Evolutionary conservation across 345 rosid genomes (phyloP).

Genomic region (Mercurialis annua): DNA sequence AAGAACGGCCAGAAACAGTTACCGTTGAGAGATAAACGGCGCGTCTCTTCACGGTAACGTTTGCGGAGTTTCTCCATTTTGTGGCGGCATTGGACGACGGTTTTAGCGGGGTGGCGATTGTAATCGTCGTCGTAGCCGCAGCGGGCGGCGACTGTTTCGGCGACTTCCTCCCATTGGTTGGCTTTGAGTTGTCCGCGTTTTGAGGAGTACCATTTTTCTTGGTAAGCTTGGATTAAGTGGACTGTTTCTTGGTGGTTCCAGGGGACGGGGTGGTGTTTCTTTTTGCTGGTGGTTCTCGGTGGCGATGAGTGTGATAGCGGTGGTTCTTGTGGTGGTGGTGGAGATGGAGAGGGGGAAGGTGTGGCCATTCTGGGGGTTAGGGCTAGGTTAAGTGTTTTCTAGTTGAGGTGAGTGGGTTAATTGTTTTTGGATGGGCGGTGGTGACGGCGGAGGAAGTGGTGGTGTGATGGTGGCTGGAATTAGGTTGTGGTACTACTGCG

Average conservation of each 20-base stretch:
- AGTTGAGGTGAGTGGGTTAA: not conserved
- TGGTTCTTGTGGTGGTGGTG: constrained; percentile 9
- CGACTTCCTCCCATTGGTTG: constrained; percentile 72
- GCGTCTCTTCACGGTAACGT: constrained; percentile 55
- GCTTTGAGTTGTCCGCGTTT: constrained; percentile 65
- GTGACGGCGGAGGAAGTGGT: not conserved
- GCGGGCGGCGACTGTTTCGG: constrained; percentile 54
- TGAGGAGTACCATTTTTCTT: constrained; percentile 61
- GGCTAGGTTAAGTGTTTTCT: not conserved
- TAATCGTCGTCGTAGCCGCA: constrained; percentile 53
- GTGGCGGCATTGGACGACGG: constrained; percentile 71
- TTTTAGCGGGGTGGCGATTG: constrained; percentile 35
- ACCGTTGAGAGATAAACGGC: constrained; percentile 29
- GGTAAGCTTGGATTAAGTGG: constrained; percentile 58
- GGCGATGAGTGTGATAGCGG: constrained; percentile 18
- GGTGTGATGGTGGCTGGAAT: constrained; percentile 10
- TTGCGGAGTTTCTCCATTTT: constrained; percentile 87
- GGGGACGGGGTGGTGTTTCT: constrained; percentile 55
- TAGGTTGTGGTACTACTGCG: not conserved
- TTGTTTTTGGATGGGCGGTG: not conserved
- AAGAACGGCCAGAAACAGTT: constrained; percentile 53
- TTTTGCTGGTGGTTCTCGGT: constrained; percentile 7
- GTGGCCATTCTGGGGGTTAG: constrained; percentile 9
- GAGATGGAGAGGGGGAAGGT: constrained; percentile 12
- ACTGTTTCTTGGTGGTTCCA: constrained; percentile 76